Percentiles rank a stretch among this genome's conserved stretches.
These are phyloP conservation scores for Verbena officinalis DNA, from an alignment of 257 asterid genomes.

Conservation along the genomic window DNA sequence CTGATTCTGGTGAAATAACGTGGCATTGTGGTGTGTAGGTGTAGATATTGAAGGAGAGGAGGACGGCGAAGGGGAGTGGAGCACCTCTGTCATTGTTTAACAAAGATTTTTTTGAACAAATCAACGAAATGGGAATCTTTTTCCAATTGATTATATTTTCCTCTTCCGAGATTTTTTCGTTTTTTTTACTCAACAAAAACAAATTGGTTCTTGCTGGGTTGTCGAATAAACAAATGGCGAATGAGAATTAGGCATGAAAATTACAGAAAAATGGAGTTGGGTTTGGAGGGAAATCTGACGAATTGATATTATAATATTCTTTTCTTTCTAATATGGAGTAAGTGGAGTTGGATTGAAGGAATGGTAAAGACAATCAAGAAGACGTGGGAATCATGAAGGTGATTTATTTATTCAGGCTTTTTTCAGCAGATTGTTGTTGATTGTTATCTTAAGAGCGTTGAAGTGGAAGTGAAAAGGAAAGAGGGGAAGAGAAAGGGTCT, in stretches of 20 bases:
- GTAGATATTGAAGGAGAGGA: slow-evolving; percentile 80
- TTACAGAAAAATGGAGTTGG: slow-evolving; percentile 34
- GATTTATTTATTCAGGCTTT: slow-evolving; percentile 22
- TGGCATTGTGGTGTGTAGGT: slow-evolving; percentile 70
- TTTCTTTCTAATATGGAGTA: slow-evolving; percentile 21
- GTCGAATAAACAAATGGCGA: slow-evolving; percentile 31
- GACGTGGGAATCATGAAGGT: slow-evolving; percentile 88
- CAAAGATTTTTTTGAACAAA: slow-evolving; percentile 46
- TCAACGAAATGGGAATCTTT: slow-evolving; percentile 40
- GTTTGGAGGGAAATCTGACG: slow-evolving; percentile 37
- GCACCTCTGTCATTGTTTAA: slow-evolving; percentile 85
- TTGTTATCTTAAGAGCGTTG: not conserved
- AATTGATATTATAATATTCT: not conserved
- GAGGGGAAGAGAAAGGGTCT: slow-evolving; percentile 2
- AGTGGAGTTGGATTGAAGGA: slow-evolving; percentile 57
- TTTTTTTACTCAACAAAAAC: slow-evolving; percentile 41
- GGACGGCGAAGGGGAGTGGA: slow-evolving; percentile 84
- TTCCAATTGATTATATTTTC: not conserved
- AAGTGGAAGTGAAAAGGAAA: slow-evolving; percentile 5
- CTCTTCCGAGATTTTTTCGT: not conserved
- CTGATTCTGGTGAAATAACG: slow-evolving; percentile 61
- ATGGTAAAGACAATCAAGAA: slow-evolving; percentile 41
- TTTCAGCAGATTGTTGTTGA: slow-evolving; percentile 29
- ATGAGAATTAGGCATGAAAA: slow-evolving; percentile 4
- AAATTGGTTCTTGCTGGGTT: slow-evolving; percentile 22